A percentile compares a stretch with the other conserved stretches of the same genome.
These are phyloP conservation scores for Panicum hallii DNA, from an alignment of 202 grass and related monocot genomes.

Conservation along the genomic window DNA sequence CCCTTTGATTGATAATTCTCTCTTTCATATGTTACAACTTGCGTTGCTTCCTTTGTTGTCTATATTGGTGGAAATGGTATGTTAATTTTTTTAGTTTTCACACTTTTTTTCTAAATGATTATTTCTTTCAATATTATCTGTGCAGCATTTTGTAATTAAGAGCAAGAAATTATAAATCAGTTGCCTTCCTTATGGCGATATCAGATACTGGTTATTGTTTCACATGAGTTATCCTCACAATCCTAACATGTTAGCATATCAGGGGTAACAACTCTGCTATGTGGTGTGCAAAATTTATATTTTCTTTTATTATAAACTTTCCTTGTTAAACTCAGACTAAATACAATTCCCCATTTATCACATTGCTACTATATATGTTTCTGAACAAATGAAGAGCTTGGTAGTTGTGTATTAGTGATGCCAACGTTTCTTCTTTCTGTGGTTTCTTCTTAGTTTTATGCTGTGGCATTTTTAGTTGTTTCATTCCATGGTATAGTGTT, in stretches of 20 bases:
- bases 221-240: neutral
- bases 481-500: neutral
- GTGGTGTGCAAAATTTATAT: neutral
- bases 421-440: neutral
- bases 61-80: neutral
- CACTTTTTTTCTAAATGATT: neutral
- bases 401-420: neutral
- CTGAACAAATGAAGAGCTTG: neutral
- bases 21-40: neutral
- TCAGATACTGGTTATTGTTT: constrained; percentile 25
- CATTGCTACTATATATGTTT: neutral
- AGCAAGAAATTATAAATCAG: neutral
- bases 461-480: neutral
- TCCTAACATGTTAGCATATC: neutral
- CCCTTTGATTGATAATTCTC: neutral
- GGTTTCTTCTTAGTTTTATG: neutral
- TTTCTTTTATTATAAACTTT: neutral
- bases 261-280: neutral
- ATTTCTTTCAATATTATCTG: neutral
- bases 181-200: neutral
- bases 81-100: neutral
- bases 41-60: neutral
- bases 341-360: neutral
- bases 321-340: neutral
- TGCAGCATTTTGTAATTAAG: neutral